phyloP scores from a whole-genome alignment of 495 filamentous ascomycete species.

The Penicillium argentinense region DNA sequence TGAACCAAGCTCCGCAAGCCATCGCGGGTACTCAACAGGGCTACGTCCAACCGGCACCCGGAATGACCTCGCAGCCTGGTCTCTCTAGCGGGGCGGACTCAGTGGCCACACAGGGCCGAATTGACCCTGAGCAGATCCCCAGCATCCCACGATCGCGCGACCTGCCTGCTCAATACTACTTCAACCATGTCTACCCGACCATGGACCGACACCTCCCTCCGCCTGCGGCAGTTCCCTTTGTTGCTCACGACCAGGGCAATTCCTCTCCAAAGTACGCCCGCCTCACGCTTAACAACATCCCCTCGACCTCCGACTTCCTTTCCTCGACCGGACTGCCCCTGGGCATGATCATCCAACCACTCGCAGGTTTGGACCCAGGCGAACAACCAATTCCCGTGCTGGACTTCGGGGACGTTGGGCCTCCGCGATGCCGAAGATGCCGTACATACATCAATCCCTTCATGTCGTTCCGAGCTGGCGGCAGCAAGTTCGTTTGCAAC shows the following conservation, averaged over 20 bases:
- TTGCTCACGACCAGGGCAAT: slow-evolving; percentile 93
- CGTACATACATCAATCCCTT: slow-evolving; percentile 98
- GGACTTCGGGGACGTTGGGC: slow-evolving; percentile 90
- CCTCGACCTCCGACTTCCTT: slow-evolving; percentile 77
- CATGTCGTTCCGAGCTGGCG: slow-evolving; percentile 92
- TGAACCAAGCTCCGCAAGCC: slow-evolving; percentile 48
- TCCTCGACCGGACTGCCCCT: slow-evolving; percentile 77
- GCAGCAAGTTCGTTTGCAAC: slow-evolving; percentile 97
- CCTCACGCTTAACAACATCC: slow-evolving; percentile 89
- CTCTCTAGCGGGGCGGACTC: slow-evolving; percentile 35
- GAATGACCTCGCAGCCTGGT: slow-evolving; percentile 57
- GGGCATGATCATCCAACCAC: slow-evolving; percentile 84
- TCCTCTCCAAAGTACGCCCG: slow-evolving; percentile 93
- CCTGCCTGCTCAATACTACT: slow-evolving; percentile 75
- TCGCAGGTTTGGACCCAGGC: slow-evolving; percentile 80
- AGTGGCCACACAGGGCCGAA: slow-evolving; percentile 66
- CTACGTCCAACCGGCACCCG: slow-evolving; percentile 43
- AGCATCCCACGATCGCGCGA: slow-evolving; percentile 88
- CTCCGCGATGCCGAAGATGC: slow-evolving; percentile 90
- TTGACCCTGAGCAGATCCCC: slow-evolving; percentile 92
- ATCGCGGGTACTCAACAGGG: slow-evolving; percentile 50
- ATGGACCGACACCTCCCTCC: slow-evolving; percentile 90
- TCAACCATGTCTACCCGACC: slow-evolving; percentile 85
- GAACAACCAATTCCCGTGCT: slow-evolving; percentile 88
- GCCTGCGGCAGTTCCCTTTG: slow-evolving; percentile 84